Evolutionary conservation across 2,329 filamentous ascomycete genomes (phyloP), one percentile per base, ranked within the genome.

Genomic region (Pseudopithomyces chartarum): DNA sequence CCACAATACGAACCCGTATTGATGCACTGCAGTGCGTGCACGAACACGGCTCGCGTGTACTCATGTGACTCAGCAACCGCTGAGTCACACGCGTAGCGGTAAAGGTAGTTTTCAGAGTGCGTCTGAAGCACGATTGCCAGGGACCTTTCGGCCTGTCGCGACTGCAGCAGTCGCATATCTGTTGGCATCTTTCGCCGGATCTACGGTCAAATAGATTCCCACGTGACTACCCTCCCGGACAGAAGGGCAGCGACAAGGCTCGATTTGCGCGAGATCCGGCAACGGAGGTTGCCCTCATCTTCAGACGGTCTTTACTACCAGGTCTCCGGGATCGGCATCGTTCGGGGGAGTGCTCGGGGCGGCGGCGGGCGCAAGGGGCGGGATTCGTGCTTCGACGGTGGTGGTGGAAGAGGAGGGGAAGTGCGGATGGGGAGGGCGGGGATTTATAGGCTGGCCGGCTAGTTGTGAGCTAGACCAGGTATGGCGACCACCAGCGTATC

Each of bases 101-200:
- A 60, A 46, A 52, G 50, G 42, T 20, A 54, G 50, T 55, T 32
- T 54, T 42, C 45, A 62, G 58, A 63, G 59, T 63, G 52, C 62
- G 59, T 61, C 58, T 63, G 58, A 62, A 60, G 57, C 62, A 60
- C n/a, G 15, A 17, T 38, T 59, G 64, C 69, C 69, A 69, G 33
- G 68, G 67, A 59, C 64, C 64, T 56, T 52, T 22, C 51, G 62
- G 65, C 55, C 67, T 71, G 56, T 65, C 64, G 55, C 58, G 65
- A 62, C 50, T 38, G 23, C 15, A 49, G 7, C 57, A 49, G 44
- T 61, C 63, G 56, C 48, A 66, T 61, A 59, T 65, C 69, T 64
- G 64, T 55, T 67, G 67, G 67, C 62, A 46, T 71, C 68, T 65
- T 64, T 63, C 62, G 67, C 65, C 33, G 23, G 48, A 20, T 12